A percentile compares a stretch with the other conserved stretches of the same genome.
Conservation (phyloP, 1,139 yeast genomes). For the Zygoascus sp. region DNA sequence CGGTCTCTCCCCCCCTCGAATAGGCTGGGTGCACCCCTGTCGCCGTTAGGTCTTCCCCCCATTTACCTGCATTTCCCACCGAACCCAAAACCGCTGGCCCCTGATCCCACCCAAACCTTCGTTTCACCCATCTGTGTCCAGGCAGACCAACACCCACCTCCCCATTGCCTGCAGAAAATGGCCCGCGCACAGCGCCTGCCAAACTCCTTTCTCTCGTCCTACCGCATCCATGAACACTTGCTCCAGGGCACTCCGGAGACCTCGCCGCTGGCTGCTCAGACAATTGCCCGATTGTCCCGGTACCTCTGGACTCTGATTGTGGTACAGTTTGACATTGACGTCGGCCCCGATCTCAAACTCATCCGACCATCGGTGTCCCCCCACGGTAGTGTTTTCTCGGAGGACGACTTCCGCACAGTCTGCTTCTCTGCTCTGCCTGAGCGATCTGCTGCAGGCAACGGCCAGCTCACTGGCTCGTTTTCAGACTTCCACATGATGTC, state of each 20-base stretch:
- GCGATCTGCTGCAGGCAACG: slow-evolving; percentile 17
- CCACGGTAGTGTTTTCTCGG: slow-evolving; percentile 23
- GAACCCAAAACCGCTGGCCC: no score
- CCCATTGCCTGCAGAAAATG: no score
- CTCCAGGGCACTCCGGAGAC: slow-evolving; percentile 22
- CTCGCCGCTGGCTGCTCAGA: slow-evolving; percentile 14
- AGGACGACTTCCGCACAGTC: slow-evolving; percentile 29
- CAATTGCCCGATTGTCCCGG: slow-evolving; percentile 17
- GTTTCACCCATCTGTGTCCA: no score
- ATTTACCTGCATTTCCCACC: no score
- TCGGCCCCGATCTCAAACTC: slow-evolving; percentile 35
- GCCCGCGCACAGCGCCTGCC: slow-evolving; percentile 18
- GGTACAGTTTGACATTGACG: slow-evolving; percentile 35
- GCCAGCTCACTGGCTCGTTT: not conserved
- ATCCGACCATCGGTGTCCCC: slow-evolving; percentile 27
- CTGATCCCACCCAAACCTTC: no score
- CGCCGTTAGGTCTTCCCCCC: no score
- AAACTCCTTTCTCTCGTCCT: slow-evolving; percentile 29
- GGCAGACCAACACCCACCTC: not conserved
- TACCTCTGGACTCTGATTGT: slow-evolving; percentile 31
- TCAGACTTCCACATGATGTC: slow-evolving; percentile 14
- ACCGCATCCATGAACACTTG: slow-evolving; percentile 28
- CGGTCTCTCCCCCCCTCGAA: no score
- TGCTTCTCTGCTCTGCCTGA: slow-evolving; percentile 33
- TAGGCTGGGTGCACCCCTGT: no score